Base-by-base conservation (phyloP, 441 rosid genomes). In the Populus tomentosa region DNA sequence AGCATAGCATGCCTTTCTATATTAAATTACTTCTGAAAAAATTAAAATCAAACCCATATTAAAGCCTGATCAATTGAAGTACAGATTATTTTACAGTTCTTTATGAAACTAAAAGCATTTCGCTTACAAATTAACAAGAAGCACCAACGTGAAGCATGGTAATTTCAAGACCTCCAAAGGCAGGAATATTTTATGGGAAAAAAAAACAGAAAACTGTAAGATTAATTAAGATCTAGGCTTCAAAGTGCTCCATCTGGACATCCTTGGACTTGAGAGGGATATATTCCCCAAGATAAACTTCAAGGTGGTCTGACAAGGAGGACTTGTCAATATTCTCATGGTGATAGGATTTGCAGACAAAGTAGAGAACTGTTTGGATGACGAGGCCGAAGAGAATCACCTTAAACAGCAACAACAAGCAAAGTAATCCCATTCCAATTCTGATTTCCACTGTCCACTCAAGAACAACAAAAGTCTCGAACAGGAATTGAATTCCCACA, bases 311-410 rank as follows among this genome's bases (percentile, higher is more conserved):
- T 0, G 81, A 61, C 10, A 83, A 78, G 1, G 76, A 56, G 0
- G 80, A 50, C 79, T 76, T 85, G 50, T 83, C 75, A 42, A 85
- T 85, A 18, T 56, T 79, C 70, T 86, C 82, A 38, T 80, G 77
- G 79, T 84, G 88, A 72, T 78, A 80, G 7, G 85, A 76, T 61
- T 86, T 84, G 84, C 88, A 86, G 2, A 80, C 83, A 24, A 80
- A 82, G 74, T 86, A 86, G 16, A 84, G 10, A 26, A 86, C 82
- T 7, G 85, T 82, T 74, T 86, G 84, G 16, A 79, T 26, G 10
- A 86, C 81, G 18, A 86, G 75, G 5, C 79, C 76, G 26, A 84
- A 8, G 18, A 86, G 75, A 53, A 76, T 40, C 72, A 79, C 16
- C 69, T 21, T n/a, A 9, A 80, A 10, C 74, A 84, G 65, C 36